Base-by-base conservation (phyloP, 345 rosid genomes). In the Raphanus raphanistrum region DNA sequence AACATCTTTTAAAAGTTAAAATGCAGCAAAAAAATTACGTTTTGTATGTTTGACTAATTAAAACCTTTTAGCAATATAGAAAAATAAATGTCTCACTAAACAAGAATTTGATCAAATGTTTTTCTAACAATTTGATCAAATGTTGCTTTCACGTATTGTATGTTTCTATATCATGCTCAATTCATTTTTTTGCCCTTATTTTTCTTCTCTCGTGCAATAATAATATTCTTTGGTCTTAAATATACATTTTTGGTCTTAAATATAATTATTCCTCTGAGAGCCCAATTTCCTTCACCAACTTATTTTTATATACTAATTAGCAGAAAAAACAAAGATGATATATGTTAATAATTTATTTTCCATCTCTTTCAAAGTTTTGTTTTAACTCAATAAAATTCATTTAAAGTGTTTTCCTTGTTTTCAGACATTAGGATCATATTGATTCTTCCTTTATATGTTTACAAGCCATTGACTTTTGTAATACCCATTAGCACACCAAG, bases 61-160 rank as follows among this genome's bases (percentile, higher is more conserved):
- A 55, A 57, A 25, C 4, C 13, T 58, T 55, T 57, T 17, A 57
- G 0, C 12, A 12, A 12, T 45, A 45, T 45, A 45, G 16, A 45
- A 13, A 45, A 45, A 45, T 38, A 13, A 45, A 45, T 45, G 52
- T 45, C 52, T 12, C 12, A 45, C 5, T 45, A 45, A 45, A 45
- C 15, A 13, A 1, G 50, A 43, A 43, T 43, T 43, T 43, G 48
- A 36, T 36, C 10, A 8, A 36, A 36, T 36, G 11, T 8, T 36
- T 36, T 36, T 8, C 43, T 11, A 38, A 38, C 8, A 9, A 38
- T 38, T 8, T 38, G 43, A 45, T 45, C 52, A 72, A 77, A 52
- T 73, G 75, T 68, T 69, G 78, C 82, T 79, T 79, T 79, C 82
- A 74, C 60, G 71, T 54, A 62, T 79, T 69, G 75, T 74, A 65